Percentiles rank a stretch among this genome's conserved stretches.
These are phyloP conservation scores for Marsdenia floribunda DNA, from an alignment of 257 asterid genomes.

Conservation along the genomic window DNA sequence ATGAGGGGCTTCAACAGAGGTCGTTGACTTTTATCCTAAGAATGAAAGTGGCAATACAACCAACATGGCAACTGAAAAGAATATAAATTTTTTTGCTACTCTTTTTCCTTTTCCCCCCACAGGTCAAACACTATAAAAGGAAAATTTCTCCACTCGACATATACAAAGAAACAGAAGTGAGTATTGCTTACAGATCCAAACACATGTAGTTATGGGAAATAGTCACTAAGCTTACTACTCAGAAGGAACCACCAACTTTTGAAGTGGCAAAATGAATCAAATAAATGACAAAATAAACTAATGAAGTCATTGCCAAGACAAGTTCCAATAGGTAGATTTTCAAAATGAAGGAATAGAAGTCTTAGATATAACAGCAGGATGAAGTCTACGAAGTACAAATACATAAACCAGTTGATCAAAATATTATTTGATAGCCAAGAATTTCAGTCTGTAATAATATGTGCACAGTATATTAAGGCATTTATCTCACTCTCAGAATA, in stretches of 20 bases:
- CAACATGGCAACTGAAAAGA: not conserved
- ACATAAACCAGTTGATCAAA: not conserved
- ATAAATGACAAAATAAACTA: not conserved
- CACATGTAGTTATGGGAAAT: not conserved
- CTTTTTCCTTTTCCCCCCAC: not conserved
- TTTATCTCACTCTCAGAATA: not conserved
- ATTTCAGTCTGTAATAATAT: not conserved
- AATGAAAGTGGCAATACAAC: not conserved
- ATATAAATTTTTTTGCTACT: not conserved
- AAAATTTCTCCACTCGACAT: not conserved
- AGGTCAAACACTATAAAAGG: not conserved
- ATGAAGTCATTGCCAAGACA: not conserved
- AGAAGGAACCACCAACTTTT: not conserved
- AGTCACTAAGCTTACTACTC: not conserved
- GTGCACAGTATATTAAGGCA: not conserved
- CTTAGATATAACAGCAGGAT: not conserved
- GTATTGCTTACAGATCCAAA: too few relatives aligned
- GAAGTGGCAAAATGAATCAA: not conserved
- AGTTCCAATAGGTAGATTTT: not conserved
- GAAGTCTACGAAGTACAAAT: not conserved
- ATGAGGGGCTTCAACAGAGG: not conserved
- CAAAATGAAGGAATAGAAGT: not conserved
- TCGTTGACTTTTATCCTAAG: not conserved
- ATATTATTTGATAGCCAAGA: not conserved
- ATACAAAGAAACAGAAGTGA: not conserved